Base-by-base conservation (phyloP, 371 early-diverging fungal species). In the Phascolomyces articulosus region DNA sequence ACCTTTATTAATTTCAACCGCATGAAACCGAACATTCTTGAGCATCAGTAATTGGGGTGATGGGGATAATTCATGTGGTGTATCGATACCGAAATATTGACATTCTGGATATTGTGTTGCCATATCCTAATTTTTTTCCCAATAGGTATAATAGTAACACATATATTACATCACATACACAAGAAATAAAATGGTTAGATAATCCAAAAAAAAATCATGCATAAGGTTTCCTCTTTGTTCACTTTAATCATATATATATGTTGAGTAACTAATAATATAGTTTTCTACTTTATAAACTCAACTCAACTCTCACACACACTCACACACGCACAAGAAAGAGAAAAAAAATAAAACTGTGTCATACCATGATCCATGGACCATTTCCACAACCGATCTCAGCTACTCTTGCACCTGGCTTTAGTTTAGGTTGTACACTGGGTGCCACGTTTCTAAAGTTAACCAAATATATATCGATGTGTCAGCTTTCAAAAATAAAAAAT, bases 51-150 rank as follows among this genome's bases (percentile, higher is more conserved):
- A 3, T 31, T 28, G 53, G n/a, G 40, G 62, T 9, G 40, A 27
- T 23, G 49, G 29, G 11, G 34, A 29, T 15, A 47, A 9, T 24
- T 26, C 62, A 7, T 55, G 54, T 11, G 71, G 34, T 4, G 65
- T 34, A 21, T 73, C 74, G 3, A 75, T 31, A 18, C 72, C 75
- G 26, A 66, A 62, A 66, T 71, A 75, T 3, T 58, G 40, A 49
- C 79, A 78, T 4, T 69, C 64, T 18, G 75, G 70, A 48, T 64
- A 78, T 55, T 75, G 79, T 23, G 67, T 71, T 2, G 75, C 79
- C 71, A 73, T 71, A 47, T 78, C 79, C 75, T 51, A 47, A 38
- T 38, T 9, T 38, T 38, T 9, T 38, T 13, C 38, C 38, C 38
- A 13, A 6, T 13, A 6, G 38, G 9, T 6, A 38, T 13, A 38